phyloP scores from a whole-genome alignment of 2,329 filamentous ascomycete genomes.

The Sporothrix euskadiensis region DNA sequence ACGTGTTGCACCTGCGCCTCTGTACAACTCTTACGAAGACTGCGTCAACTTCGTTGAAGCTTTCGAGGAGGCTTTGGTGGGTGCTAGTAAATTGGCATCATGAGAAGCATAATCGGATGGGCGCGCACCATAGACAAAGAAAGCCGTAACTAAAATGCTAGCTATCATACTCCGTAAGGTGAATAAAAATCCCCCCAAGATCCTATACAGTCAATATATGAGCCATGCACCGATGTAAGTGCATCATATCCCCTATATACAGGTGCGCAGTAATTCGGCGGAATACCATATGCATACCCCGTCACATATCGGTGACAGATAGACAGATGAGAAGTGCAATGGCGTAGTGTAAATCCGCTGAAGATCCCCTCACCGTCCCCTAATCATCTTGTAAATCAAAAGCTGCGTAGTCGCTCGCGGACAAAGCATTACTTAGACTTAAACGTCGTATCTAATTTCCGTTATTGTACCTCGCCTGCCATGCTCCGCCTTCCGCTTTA shows the following conservation, averaged over 20 bases:
- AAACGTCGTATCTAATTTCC: background rate
- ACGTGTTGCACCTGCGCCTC: constrained; percentile 75
- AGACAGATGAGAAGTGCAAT: too few relatives aligned
- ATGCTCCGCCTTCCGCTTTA: background rate
- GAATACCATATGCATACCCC: too few relatives aligned
- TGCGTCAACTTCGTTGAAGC: constrained; percentile 32
- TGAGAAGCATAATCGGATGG: background rate
- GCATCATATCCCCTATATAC: too few relatives aligned
- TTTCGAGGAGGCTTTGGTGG: constrained; percentile 26
- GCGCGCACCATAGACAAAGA: background rate
- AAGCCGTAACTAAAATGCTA: too few relatives aligned
- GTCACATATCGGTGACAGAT: too few relatives aligned
- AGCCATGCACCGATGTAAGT: too few relatives aligned
- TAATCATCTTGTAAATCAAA: background rate
- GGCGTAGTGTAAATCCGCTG: too few relatives aligned
- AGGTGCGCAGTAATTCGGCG: too few relatives aligned
- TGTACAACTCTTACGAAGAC: constrained; percentile 81
- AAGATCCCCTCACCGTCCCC: too few relatives aligned
- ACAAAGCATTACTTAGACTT: background rate
- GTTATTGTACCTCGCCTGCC: background rate
- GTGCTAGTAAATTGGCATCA: background rate
- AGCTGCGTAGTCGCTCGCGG: background rate
- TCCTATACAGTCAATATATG: too few relatives aligned
- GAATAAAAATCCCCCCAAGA: too few relatives aligned
- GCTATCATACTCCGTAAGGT: too few relatives aligned